Percentiles rank a stretch among this genome's conserved stretches.
These are phyloP conservation scores for Pleurotus tuoliensis DNA, from an alignment of 768 basidiomycete species.

Conservation along the genomic window DNA sequence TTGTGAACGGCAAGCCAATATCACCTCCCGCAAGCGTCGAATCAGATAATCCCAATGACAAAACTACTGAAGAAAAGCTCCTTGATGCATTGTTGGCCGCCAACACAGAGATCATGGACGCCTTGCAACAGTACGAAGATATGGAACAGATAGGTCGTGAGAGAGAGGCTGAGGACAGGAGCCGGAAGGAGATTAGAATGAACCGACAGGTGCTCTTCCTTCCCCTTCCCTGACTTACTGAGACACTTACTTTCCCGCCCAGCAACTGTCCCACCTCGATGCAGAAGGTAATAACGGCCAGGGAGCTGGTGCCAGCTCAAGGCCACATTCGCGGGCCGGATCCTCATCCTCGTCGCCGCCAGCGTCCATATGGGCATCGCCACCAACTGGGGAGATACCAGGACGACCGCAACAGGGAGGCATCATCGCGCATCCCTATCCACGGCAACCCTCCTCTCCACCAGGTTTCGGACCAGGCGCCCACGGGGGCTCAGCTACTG, in stretches of 20 bases:
- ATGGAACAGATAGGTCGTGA: conserved; percentile 65
- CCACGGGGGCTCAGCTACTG: conserved; percentile 12
- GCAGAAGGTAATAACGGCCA: conserved; percentile 30
- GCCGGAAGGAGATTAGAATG: conserved; percentile 63
- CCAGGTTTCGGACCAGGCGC: conserved; percentile 8
- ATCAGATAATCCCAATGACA: conserved; percentile 31
- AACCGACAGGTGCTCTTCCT: conserved; percentile 45
- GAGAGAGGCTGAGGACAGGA: conserved; percentile 63
- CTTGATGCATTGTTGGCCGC: conserved; percentile 70
- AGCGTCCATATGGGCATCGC: conserved; percentile 15
- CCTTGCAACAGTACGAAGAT: conserved; percentile 74
- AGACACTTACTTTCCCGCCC: neutral
- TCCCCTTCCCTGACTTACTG: neutral
- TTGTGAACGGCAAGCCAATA: conserved; percentile 12
- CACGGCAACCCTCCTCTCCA: conserved; percentile 17
- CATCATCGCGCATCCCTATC: conserved; percentile 7
- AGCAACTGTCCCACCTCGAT: conserved; percentile 34
- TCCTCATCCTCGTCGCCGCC: conserved; percentile 42
- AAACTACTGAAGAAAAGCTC: conserved; percentile 72
- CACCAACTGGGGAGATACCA: conserved; percentile 18
- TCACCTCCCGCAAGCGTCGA: conserved; percentile 11
- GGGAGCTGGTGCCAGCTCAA: conserved; percentile 20
- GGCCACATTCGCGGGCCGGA: conserved; percentile 38
- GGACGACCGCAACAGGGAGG: neutral
- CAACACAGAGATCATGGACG: conserved; percentile 66